Evolutionary conservation across 176 grass and related monocot genomes (phyloP), one percentile per base, ranked within the genome.

Genomic region (Carex littledalei): DNA sequence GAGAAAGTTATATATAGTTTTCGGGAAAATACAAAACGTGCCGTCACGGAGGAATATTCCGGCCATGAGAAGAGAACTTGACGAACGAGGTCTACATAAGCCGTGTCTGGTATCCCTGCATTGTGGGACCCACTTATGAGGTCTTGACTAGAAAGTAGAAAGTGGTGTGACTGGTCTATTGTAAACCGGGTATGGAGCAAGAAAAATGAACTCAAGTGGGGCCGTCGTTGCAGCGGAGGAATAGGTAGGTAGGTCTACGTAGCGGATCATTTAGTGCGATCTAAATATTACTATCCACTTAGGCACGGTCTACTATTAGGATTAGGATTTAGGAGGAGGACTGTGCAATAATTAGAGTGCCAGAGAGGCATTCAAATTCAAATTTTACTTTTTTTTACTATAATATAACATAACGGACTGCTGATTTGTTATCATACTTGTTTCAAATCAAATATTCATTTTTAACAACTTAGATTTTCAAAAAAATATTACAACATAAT

Each of bases 1-100:
- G 87, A 78, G 56, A 85, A 90, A 95, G 89, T 47, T 95, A 89
- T 95, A 84, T 95, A 95, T 95, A 95, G 90, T 95, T 95, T 95
- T 95, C 93, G 93, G 93, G 91, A 95, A 91, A 92, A 95, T 92
- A 90, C 93, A 91, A 89, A 73, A 54, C 80, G 35, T 65, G 80
- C 39, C 86, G 67, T 83, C 79, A 84, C 50, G 80, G 66, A 50
- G 79, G 86, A 84, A 87, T 84, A 87, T 87, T 87, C 86, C 86
- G 86, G 86, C 58, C 55, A 68, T 29, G 8, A 41, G 10, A 39
- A 56, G 47, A 52, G 71, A 47, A 6, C 1, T 64, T 32, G 6
- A 12, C 15, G 43, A 34, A 79, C 61, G 26, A 7, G 76, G 85
- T 67, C 41, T 83, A 66, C 39, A 52, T 54, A 12, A 18, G 12